Conservation (phyloP, 495 filamentous ascomycete genomes). For the Podospora pseudocomata region DNA sequence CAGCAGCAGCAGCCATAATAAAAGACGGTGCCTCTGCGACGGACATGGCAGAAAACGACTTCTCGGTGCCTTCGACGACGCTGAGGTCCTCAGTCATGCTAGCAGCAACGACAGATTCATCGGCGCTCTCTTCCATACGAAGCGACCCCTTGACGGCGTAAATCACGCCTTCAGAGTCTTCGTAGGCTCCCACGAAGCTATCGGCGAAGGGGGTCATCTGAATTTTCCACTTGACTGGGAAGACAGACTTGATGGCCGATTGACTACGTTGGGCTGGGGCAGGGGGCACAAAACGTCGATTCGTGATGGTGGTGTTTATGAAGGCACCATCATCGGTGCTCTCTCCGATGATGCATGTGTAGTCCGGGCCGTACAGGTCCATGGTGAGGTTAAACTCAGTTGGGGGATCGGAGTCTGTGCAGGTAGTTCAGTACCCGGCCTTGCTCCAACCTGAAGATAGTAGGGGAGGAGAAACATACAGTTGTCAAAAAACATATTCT, state of each 20-base stretch:
- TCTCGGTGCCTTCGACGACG: not conserved
- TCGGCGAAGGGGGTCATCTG: not conserved
- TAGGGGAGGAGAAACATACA: not conserved
- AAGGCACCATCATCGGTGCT: not conserved
- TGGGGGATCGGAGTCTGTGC: not conserved
- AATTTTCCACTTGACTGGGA: conserved; percentile 2
- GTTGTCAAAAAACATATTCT: not conserved
- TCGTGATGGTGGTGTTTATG: not conserved
- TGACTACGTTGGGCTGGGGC: not conserved
- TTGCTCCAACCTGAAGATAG: no score
- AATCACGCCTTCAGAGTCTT: not conserved
- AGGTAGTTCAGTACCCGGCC: no score
- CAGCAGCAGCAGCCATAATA: not conserved
- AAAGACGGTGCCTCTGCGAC: not conserved
- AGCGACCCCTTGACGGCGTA: not conserved
- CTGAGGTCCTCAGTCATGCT: not conserved
- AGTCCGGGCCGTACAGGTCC: not conserved
- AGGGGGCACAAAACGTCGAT: not conserved
- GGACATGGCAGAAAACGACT: not conserved
- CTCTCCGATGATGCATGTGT: not conserved
- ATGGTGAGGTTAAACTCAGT: not conserved
- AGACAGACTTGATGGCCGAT: conserved; percentile 8
- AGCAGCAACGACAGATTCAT: not conserved
- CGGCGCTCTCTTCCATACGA: not conserved
- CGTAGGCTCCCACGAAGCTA: not conserved